Evolutionary conservation across 2,329 filamentous ascomycete genomes (phyloP).

Genomic region (Apiospora malaysiana): DNA sequence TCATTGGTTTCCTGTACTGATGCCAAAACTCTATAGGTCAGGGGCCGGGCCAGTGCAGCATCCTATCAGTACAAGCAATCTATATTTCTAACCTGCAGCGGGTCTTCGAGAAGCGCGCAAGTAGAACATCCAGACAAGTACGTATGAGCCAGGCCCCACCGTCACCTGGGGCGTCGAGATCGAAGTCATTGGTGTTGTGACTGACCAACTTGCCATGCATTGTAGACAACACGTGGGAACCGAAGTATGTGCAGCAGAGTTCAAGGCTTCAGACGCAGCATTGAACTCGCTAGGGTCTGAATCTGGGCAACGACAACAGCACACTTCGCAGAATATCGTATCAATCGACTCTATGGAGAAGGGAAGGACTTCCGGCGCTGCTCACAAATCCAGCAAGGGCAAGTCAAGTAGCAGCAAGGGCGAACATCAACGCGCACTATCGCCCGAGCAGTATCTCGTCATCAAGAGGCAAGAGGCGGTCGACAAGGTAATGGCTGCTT

Average conservation of each 20-base stretch:
- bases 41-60: slow-evolving; percentile 10
- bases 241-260: slow-evolving; percentile 16
- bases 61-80: neutral
- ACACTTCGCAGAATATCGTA: slow-evolving; percentile 9
- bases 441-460: slow-evolving; percentile 38
- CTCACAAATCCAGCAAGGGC: slow-evolving; percentile 33
- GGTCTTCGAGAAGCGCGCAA: neutral
- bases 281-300: slow-evolving; percentile 16
- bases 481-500: slow-evolving; percentile 35
- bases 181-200: neutral
- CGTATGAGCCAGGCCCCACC: neutral
- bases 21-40: neutral
- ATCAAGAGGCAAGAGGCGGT: slow-evolving; percentile 35
- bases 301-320: slow-evolving; percentile 8
- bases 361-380: slow-evolving; percentile 33
- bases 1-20: too few species aligned
- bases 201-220: neutral
- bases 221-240: neutral
- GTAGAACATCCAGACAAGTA: neutral
- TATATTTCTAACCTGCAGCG: neutral
- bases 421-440: slow-evolving; percentile 25
- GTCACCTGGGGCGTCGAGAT: too few species aligned
- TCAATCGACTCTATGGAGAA: slow-evolving; percentile 37
- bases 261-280: slow-evolving; percentile 19
- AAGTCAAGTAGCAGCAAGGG: slow-evolving; percentile 23